phyloP scores from a whole-genome alignment of 108 stramenopile species.

The Cyclotella baltica region DNA sequence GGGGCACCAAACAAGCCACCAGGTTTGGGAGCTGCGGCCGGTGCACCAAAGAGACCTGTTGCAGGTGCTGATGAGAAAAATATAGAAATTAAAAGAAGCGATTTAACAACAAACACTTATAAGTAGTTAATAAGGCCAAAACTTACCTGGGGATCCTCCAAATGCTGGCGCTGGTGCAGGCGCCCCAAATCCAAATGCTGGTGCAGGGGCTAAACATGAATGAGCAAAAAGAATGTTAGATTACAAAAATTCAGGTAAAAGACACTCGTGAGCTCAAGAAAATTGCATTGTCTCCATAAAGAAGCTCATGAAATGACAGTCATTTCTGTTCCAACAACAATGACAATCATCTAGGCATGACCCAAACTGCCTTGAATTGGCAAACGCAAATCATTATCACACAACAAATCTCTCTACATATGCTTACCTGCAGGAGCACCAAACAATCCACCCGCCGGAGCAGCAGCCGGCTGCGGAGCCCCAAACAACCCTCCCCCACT shows the following conservation, averaged over 20 bases:
- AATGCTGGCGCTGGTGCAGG: conserved; percentile 69
- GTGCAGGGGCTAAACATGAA: conserved; percentile 36
- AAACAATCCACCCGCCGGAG: conserved; percentile 25
- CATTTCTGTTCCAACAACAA: background rate
- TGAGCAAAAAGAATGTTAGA: background rate
- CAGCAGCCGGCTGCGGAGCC: conserved; percentile 20
- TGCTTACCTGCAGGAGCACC: background rate
- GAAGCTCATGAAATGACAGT: background rate
- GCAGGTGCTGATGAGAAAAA: conserved; percentile 31
- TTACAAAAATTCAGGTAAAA: background rate
- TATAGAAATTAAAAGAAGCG: background rate
- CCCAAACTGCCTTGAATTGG: background rate
- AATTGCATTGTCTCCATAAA: background rate
- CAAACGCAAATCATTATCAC: background rate
- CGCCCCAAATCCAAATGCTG: conserved; percentile 45
- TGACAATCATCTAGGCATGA: background rate
- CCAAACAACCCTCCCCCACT: conserved; percentile 15
- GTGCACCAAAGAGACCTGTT: conserved; percentile 73
- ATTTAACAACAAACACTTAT: background rate
- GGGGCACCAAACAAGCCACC: conserved; percentile 65
- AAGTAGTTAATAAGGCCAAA: background rate
- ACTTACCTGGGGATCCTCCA: conserved; percentile 22
- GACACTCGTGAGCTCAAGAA: background rate
- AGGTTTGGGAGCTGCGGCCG: conserved; percentile 54
- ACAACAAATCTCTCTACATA: background rate